Evolutionary conservation across 2,329 filamentous ascomycete species (phyloP), one percentile per base, ranked within the genome.

Genomic region (Colletotrichum gigasporum): DNA sequence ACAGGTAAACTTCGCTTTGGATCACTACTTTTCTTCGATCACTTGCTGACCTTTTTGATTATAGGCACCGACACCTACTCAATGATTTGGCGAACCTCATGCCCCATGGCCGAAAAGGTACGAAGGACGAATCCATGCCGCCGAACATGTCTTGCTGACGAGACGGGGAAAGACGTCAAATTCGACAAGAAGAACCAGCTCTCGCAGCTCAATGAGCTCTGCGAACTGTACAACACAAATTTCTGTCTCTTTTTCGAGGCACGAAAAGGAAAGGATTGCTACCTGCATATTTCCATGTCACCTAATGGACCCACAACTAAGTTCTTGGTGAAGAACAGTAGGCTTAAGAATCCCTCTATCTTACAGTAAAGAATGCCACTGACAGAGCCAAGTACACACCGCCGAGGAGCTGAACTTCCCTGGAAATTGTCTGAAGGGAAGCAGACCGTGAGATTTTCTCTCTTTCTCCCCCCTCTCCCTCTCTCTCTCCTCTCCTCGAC

Each of bases 331-430:
- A 92, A 96, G 76, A 94, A 94, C 73, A 75, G 88, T 90, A 78
- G 74, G 47, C 24, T 28, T 37, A 24, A n/a, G 14, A 14, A 20
- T 20, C 7, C 7, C 11, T 24, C n/a, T 18, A n/a, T 55, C 34
- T 26, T 32, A 41, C 14, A 14, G 35, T 20, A 28, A 50, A 16
- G 10, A 57, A 79, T 80, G 35, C 37, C 58, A 18, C 37, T 47
- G 16, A 41, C 35, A 20, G 20, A n/a, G 12, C 7, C 26, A 69
- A 92, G 86, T 97, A 74, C 94, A 97, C 80, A 97, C 95, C 9
- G 97, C 96, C 93, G 93, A 95, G 74, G 96, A 99, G 78, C 84
- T 99, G 34, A 93, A 97, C 74, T 98, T 99, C 77, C 94, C 94
- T 14, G 96, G 96, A 56, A 99, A 99, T 83, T 97, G 94, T 76